phyloP scores from a whole-genome alignment of 306 rosid genomes.

The Rosa lucieae region DNA sequence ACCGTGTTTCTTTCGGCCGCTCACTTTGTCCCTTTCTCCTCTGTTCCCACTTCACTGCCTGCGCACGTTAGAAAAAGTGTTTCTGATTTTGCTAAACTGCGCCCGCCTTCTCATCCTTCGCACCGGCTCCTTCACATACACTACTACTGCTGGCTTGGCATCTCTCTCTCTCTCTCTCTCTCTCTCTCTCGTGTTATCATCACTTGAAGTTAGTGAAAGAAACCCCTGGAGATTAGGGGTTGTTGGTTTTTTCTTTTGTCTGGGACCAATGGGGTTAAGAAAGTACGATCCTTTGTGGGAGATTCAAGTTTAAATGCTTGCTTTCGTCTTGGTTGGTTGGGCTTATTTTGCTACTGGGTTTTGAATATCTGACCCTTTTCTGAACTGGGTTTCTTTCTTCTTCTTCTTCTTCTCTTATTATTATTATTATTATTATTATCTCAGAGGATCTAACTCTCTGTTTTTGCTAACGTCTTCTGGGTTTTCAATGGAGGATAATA shows the following conservation, averaged over 20 bases:
- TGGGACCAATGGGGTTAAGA: constrained; percentile 17
- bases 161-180: too few species aligned
- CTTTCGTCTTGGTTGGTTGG: background rate
- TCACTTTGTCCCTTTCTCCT: constrained; percentile 40
- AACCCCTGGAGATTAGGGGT: constrained; percentile 26
- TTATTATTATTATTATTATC: background rate
- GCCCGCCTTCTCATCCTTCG: background rate
- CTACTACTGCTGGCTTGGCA: too few species aligned
- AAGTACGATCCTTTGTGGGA: background rate
- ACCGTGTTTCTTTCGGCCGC: constrained; percentile 55
- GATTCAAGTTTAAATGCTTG: constrained; percentile 12
- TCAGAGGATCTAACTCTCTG: constrained; percentile 28
- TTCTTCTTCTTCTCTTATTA: background rate
- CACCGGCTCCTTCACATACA: too few species aligned
- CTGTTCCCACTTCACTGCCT: background rate
- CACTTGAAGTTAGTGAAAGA: background rate
- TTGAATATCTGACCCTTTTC: constrained; percentile 11
- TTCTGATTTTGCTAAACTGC: rapidly evolving
- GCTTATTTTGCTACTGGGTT: constrained; percentile 6
- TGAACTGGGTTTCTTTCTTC: constrained; percentile 9
- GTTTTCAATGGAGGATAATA: constrained; percentile 62
- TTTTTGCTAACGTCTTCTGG: background rate
- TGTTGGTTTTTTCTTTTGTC: background rate
- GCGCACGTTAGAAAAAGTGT: background rate
- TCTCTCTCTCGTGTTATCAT: too few species aligned